phyloP scores from a whole-genome alignment of 129 eudicot species.

The Centaurea solstitialis region DNA sequence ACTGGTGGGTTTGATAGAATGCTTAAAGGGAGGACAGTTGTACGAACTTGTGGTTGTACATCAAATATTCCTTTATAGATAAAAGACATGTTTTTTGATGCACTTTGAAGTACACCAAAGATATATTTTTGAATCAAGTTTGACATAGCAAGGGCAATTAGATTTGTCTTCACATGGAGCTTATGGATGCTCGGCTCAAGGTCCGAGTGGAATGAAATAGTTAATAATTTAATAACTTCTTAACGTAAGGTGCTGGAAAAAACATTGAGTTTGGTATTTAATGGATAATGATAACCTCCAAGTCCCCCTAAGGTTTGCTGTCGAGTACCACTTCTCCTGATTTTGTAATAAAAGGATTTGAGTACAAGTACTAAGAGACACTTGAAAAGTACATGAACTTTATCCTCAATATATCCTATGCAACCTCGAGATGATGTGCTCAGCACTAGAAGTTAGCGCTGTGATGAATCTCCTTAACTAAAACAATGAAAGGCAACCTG shows the following conservation, averaged over 20 bases:
- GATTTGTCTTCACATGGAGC: neutral
- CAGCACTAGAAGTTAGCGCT: neutral
- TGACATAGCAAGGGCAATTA: neutral
- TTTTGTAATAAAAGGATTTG: neutral
- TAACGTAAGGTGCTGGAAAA: neutral
- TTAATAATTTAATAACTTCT: neutral
- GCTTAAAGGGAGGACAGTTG: neutral
- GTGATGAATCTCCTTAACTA: neutral
- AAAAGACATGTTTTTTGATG: neutral
- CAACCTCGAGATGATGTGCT: neutral
- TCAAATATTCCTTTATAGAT: neutral
- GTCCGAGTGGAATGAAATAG: neutral
- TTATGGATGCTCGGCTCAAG: neutral
- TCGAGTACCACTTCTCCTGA: neutral
- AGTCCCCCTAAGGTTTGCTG: neutral
- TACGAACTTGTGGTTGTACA: neutral
- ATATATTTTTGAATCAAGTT: neutral
- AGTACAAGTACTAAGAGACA: neutral
- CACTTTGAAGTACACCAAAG: neutral
- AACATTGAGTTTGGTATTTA: neutral
- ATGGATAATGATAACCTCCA: no score
- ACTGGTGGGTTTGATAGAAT: neutral
- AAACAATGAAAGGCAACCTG: neutral
- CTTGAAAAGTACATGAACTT: neutral
- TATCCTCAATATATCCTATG: neutral